A percentile compares a stretch with the other conserved stretches of the same genome.
phyloP scores from a whole-genome alignment of 208 protist species.

The Trypanosoma rangeli region DNA sequence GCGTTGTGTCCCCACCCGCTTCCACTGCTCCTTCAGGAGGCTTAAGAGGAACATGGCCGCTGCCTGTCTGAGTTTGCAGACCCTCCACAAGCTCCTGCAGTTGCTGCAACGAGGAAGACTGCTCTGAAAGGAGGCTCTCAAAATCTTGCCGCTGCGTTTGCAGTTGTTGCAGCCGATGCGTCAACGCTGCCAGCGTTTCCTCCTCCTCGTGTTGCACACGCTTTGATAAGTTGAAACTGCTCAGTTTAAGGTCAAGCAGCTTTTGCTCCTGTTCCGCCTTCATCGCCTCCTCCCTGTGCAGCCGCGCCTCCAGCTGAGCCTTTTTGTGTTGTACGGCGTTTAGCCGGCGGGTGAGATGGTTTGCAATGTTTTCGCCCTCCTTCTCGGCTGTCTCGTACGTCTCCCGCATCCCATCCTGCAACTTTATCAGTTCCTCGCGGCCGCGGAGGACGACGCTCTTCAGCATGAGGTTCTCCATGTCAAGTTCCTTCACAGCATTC shows the following conservation, averaged over 20 bases:
- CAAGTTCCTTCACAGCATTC: constrained; percentile 42
- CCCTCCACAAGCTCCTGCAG: constrained; percentile 65
- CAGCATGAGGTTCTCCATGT: constrained; percentile 46
- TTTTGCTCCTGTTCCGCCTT: constrained; percentile 41
- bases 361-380: constrained; percentile 73
- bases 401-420: constrained; percentile 56
- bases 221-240: constrained; percentile 40
- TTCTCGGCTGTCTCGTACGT: constrained; percentile 58
- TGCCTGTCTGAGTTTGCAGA: constrained; percentile 34
- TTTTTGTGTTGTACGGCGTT: constrained; percentile 50
- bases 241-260: constrained; percentile 44
- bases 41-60: background rate
- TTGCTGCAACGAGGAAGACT: constrained; percentile 64
- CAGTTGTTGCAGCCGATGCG: constrained; percentile 44
- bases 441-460: constrained; percentile 44
- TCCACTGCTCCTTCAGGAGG: background rate
- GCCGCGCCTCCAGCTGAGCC: constrained; percentile 35
- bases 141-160: constrained; percentile 64
- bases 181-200: constrained; percentile 41
- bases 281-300: constrained; percentile 27
- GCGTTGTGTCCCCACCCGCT: background rate
- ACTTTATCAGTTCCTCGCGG: constrained; percentile 36
- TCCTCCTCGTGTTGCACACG: constrained; percentile 71
- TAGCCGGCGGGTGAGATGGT: constrained; percentile 66
- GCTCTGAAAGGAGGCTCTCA: constrained; percentile 44